Conservation (phyloP, 495 filamentous ascomycete species). For the Terfezia claveryi region DNA sequence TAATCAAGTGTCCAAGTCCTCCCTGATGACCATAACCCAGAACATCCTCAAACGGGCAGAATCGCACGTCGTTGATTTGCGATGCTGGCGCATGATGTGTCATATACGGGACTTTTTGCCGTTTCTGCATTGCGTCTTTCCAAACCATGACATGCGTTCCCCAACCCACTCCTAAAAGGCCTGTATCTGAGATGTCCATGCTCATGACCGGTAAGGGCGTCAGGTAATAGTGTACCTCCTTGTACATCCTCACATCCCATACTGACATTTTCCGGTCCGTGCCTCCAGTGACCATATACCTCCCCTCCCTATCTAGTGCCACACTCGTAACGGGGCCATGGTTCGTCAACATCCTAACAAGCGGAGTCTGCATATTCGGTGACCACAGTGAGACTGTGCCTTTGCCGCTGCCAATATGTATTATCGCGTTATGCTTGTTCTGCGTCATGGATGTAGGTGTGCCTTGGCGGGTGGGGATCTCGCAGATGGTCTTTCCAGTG, state of each 20-base stretch:
- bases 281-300: constrained; percentile 88
- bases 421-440: constrained; percentile 75
- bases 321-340: constrained; percentile 74
- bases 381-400: constrained; percentile 89
- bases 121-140: constrained; percentile 71
- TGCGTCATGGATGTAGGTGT: constrained; percentile 65
- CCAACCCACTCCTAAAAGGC: constrained; percentile 75
- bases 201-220: constrained; percentile 66
- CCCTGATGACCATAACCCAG: constrained; percentile 64
- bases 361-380: constrained; percentile 65
- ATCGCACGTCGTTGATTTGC: constrained; percentile 54
- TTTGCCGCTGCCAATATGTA: constrained; percentile 83
- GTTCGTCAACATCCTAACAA: constrained; percentile 90
- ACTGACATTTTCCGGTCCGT: constrained; percentile 82
- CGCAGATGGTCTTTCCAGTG: constrained; percentile 64
- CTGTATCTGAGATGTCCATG: constrained; percentile 69
- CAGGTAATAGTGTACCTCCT: constrained; percentile 76
- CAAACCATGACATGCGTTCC: constrained; percentile 74
- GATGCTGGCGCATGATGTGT: constrained; percentile 74
- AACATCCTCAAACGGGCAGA: constrained; percentile 90
- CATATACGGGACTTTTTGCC: constrained; percentile 73
- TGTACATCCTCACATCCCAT: constrained; percentile 91
- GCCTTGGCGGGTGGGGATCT: constrained; percentile 62
- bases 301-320: constrained; percentile 68
- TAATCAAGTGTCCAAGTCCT: constrained; percentile 71